phyloP scores from a whole-genome alignment of 2,329 filamentous ascomycete genomes.

The Apiospora marii region DNA sequence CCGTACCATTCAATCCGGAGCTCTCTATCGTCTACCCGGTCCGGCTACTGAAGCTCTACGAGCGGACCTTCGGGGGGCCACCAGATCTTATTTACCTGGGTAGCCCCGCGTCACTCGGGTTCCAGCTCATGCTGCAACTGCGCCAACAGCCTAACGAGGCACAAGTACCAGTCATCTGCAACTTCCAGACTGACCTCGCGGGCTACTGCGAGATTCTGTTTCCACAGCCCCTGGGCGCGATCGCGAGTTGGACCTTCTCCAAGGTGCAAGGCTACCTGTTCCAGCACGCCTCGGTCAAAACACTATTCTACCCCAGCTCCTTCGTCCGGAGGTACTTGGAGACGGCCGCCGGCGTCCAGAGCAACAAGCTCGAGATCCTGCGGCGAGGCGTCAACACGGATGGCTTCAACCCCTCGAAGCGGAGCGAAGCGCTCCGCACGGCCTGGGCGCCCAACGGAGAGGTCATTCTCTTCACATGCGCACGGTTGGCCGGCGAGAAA shows the following conservation, averaged over 20 bases:
- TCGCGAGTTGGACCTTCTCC: conserved; percentile 69
- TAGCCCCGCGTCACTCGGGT: conserved; percentile 73
- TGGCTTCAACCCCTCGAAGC: conserved; percentile 63
- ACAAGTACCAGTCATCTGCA: conserved; percentile 69
- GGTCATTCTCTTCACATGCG: conserved; percentile 71
- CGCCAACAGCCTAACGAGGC: conserved; percentile 62
- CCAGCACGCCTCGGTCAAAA: conserved; percentile 65
- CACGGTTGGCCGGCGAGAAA: conserved; percentile 73
- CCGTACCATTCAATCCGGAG: conserved; percentile 75
- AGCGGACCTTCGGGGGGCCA: conserved; percentile 62
- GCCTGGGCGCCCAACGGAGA: conserved; percentile 68
- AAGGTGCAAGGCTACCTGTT: conserved; percentile 73
- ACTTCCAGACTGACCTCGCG: conserved; percentile 76
- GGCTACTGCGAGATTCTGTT: conserved; percentile 77
- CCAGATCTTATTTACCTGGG: conserved; percentile 76
- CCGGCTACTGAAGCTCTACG: conserved; percentile 67
- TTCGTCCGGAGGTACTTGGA: conserved; percentile 70
- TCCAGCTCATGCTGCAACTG: conserved; percentile 75
- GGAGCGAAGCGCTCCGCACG: conserved; percentile 59
- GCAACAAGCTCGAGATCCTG: conserved; percentile 65
- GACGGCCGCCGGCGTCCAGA: conserved; percentile 58
- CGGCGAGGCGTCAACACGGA: conserved; percentile 71
- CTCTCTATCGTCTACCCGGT: conserved; percentile 75
- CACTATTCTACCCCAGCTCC: conserved; percentile 73
- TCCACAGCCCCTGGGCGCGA: conserved; percentile 64